Percentiles rank a stretch among this genome's conserved stretches.
Evolutionary conservation across 108 stramenopile species (phyloP).

Genomic region (Epipyxis sp.): DNA sequence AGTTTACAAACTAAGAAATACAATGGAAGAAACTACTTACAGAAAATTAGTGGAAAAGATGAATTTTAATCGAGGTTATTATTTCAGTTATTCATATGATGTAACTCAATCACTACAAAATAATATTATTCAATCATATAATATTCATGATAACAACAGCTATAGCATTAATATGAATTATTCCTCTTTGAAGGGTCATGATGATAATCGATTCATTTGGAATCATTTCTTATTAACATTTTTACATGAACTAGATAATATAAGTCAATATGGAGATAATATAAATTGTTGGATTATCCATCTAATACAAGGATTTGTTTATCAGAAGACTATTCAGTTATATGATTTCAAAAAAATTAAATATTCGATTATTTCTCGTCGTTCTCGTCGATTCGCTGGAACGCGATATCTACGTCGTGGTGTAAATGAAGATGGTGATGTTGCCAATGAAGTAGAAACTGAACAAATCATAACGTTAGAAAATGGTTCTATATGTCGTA

Average conservation of each 20-base stretch:
- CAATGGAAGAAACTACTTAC: background rate
- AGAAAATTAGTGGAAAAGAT: background rate
- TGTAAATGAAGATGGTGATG: slow-evolving; percentile 6
- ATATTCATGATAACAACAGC: background rate
- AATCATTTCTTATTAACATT: background rate
- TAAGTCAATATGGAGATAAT: background rate
- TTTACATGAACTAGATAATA: background rate
- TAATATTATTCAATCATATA: background rate
- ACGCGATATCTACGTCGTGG: slow-evolving; percentile 14
- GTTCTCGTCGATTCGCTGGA: background rate
- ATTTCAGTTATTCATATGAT: background rate
- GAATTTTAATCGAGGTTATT: background rate
- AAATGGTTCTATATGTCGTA: too few species aligned
- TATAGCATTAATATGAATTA: background rate
- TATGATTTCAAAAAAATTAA: background rate
- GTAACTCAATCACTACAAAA: background rate
- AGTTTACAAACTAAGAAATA: background rate
- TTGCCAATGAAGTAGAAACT: slow-evolving; percentile 21
- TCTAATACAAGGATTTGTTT: background rate
- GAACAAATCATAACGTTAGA: slow-evolving; percentile 1
- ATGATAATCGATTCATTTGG: background rate
- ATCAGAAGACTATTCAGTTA: background rate
- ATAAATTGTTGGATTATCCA: background rate
- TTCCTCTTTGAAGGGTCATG: too few species aligned
- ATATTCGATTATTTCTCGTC: background rate